Evolutionary conservation across 2,329 filamentous ascomycete genomes (phyloP).

Genomic region (Beauveria caledonica): DNA sequence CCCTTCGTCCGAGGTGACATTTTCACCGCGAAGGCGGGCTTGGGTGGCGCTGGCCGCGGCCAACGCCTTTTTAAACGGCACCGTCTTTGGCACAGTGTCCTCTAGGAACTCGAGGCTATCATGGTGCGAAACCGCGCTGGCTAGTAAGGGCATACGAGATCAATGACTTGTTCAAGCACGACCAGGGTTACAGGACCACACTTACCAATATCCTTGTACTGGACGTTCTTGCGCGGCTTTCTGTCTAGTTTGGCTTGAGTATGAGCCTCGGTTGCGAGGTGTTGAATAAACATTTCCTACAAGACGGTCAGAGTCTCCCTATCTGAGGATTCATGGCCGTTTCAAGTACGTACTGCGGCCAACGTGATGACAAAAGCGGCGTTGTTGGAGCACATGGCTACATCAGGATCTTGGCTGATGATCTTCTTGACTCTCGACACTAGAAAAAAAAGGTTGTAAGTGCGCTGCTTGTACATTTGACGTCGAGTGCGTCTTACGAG

Average conservation of each 20-base stretch:
- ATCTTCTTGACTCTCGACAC: constrained; percentile 96
- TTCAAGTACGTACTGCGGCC: constrained; percentile 55
- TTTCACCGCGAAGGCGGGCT: constrained; percentile 34
- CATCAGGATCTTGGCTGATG: constrained; percentile 78
- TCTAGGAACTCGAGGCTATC: constrained; percentile 93
- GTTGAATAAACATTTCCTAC: constrained; percentile 94
- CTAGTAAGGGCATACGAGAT: constrained; percentile 31
- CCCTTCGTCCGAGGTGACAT: constrained; percentile 23
- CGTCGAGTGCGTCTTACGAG: constrained; percentile 50
- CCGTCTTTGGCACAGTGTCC: constrained; percentile 83
- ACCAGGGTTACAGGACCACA: not conserved
- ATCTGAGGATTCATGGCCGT: not conserved
- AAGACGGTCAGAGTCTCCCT: constrained; percentile 3
- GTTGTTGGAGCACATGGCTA: constrained; percentile 81
- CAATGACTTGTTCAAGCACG: not conserved
- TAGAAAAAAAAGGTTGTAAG: constrained; percentile 29
- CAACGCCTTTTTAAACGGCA: constrained; percentile 72
- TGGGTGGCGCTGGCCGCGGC: constrained; percentile 46
- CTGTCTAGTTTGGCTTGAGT: constrained; percentile 84
- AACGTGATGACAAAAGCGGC: constrained; percentile 90
- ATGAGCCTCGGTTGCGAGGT: constrained; percentile 76
- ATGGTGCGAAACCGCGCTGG: constrained; percentile 74
- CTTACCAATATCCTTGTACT: constrained; percentile 87
- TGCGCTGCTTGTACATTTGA: not conserved
- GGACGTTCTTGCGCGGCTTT: constrained; percentile 87